A percentile compares a stretch with the other conserved stretches of the same genome.
These are phyloP conservation scores for Bryoglossum gracile DNA, from an alignment of 495 filamentous ascomycete genomes.

Conservation along the genomic window DNA sequence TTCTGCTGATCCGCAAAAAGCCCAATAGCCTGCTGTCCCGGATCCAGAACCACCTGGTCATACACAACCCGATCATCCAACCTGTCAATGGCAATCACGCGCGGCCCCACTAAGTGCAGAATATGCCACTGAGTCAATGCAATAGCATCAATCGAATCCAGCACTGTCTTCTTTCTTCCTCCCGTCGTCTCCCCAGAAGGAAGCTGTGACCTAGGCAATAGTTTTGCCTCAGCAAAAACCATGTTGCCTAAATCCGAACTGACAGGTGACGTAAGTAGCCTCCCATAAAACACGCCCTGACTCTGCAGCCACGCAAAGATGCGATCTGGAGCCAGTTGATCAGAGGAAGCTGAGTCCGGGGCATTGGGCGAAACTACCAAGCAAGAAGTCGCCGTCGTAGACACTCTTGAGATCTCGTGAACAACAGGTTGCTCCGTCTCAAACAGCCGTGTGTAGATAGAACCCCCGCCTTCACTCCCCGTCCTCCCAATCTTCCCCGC, in stretches of 20 bases:
- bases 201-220: constrained; percentile 65
- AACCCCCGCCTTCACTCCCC: constrained; percentile 71
- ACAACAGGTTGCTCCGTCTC: constrained; percentile 71
- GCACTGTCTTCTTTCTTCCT: constrained; percentile 54
- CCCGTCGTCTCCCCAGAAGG: constrained; percentile 56
- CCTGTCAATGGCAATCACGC: constrained; percentile 76
- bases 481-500: constrained; percentile 64
- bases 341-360: constrained; percentile 36
- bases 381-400: constrained; percentile 50
- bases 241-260: constrained; percentile 53
- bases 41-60: constrained; percentile 78
- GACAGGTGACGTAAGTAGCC: constrained; percentile 47
- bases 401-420: constrained; percentile 55
- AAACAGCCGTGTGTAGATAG: constrained; percentile 80
- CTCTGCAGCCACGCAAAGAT: constrained; percentile 86
- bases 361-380: constrained; percentile 71
- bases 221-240: constrained; percentile 62
- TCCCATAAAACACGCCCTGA: constrained; percentile 83
- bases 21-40: constrained; percentile 67
- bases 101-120: constrained; percentile 71
- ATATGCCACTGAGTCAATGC: constrained; percentile 90
- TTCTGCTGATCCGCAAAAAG: constrained; percentile 83
- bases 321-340: constrained; percentile 46
- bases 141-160: constrained; percentile 70
- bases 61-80: constrained; percentile 78